Conservation (phyloP, 2,329 filamentous ascomycete species). For the Monosporascus sp. region DNA sequence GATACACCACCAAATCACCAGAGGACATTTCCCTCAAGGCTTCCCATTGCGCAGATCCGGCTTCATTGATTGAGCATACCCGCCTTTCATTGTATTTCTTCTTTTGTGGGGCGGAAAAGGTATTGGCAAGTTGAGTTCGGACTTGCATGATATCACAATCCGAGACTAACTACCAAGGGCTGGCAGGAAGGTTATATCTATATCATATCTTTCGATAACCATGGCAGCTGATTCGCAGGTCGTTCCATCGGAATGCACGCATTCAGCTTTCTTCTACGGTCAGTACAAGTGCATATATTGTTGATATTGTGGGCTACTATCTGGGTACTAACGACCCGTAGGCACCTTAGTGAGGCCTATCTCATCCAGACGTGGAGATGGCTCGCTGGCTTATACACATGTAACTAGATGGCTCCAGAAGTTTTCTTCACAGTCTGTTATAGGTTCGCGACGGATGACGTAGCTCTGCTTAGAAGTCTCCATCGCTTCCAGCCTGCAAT, state of each 20-base stretch:
- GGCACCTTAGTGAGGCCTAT: slow-evolving; percentile 30
- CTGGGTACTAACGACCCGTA: slow-evolving; percentile 21
- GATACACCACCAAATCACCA: too few species aligned
- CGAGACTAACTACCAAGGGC: not conserved
- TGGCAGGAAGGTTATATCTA: not conserved
- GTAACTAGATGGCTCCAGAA: slow-evolving; percentile 66
- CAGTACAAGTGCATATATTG: slow-evolving; percentile 7
- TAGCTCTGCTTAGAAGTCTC: slow-evolving; percentile 40
- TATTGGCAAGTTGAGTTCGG: not conserved
- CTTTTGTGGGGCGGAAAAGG: too few species aligned
- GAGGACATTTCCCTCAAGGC: too few species aligned
- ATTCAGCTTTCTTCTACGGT: slow-evolving; percentile 56
- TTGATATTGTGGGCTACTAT: not conserved
- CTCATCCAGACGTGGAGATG: not conserved
- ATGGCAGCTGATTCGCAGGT: slow-evolving; percentile 8
- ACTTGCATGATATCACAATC: not conserved
- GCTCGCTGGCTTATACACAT: slow-evolving; percentile 6
- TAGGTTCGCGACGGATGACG: slow-evolving; percentile 45
- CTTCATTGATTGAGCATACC: too few species aligned
- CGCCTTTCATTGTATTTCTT: too few species aligned
- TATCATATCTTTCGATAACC: not conserved
- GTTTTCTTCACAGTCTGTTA: slow-evolving; percentile 85
- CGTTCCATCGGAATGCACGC: slow-evolving; percentile 12
- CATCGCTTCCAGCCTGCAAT: slow-evolving; percentile 67
- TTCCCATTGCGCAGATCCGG: too few species aligned